These are phyloP conservation scores for Mycena filopes DNA, from an alignment of 768 basidiomycete species.

Conservation along the genomic window DNA sequence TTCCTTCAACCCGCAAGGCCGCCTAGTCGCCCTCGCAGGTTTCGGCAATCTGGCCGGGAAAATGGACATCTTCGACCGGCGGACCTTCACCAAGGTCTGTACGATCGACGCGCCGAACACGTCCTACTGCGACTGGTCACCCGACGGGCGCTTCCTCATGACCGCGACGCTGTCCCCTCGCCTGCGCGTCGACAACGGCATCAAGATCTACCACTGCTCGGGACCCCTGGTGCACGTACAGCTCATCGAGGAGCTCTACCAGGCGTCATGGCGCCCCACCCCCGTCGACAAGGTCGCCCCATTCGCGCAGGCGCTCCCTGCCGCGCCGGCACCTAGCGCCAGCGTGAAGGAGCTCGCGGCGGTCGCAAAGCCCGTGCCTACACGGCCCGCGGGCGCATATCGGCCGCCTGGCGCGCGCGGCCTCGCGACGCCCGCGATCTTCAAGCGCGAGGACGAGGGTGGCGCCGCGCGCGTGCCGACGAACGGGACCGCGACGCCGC, in stretches of 20 bases:
- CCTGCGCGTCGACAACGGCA: slow-evolving; percentile 95
- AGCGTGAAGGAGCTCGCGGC: slow-evolving; percentile 63
- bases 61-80: slow-evolving; percentile 91
- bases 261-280: slow-evolving; percentile 84
- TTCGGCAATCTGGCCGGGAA: slow-evolving; percentile 98
- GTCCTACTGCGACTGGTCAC: slow-evolving; percentile 94
- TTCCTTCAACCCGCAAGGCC: slow-evolving; percentile 93
- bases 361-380: slow-evolving; percentile 61
- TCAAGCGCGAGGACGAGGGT: slow-evolving; percentile 93
- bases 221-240: slow-evolving; percentile 91
- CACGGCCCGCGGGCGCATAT: slow-evolving; percentile 88
- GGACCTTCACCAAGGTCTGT: slow-evolving; percentile 79
- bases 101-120: slow-evolving; percentile 94
- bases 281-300: slow-evolving; percentile 71
- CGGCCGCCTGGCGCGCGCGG: slow-evolving; percentile 95
- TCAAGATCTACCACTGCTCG: slow-evolving; percentile 95
- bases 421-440: slow-evolving; percentile 86
- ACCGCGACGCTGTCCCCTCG: slow-evolving; percentile 97
- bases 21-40: slow-evolving; percentile 89
- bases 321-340: slow-evolving; percentile 71
- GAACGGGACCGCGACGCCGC: slow-evolving; percentile 69
- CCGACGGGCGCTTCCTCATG: slow-evolving; percentile 91
- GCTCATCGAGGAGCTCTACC: slow-evolving; percentile 88
- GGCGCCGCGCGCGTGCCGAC: slow-evolving; percentile 65
- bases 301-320: slow-evolving; percentile 75